Percentiles rank a stretch among this genome's conserved stretches.
Evolutionary conservation across 179 eudicot genomes (phyloP).

Genomic region (Amaranthus tricolor): DNA sequence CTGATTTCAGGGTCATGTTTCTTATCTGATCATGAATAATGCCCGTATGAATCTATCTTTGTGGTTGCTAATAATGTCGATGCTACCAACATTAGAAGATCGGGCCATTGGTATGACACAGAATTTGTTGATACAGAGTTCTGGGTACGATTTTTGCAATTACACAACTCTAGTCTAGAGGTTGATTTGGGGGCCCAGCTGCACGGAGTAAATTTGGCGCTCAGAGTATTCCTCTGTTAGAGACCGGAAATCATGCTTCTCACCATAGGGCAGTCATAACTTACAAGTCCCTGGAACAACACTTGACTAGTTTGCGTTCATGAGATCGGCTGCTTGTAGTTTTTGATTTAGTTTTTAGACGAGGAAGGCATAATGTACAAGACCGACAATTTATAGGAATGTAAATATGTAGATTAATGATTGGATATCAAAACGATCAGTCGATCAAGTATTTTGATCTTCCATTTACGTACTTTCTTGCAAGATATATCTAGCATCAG

Average conservation of each 20-base stretch:
- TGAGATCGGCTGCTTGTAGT: conserved; percentile 1
- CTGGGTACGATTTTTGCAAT: background rate
- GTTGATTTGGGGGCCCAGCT: background rate
- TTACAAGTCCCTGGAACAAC: background rate
- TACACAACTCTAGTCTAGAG: background rate
- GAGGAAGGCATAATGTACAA: conserved; percentile 13
- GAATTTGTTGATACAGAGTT: conserved; percentile 2
- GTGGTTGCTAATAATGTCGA: background rate
- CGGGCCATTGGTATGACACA: background rate
- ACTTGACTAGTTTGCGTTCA: background rate
- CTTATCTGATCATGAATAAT: background rate
- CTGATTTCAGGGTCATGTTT: background rate
- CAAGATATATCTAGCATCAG: too few relatives aligned
- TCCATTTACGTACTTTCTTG: too few relatives aligned
- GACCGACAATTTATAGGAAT: conserved; percentile 11
- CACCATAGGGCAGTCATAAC: background rate
- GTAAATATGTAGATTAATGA: conserved; percentile 4
- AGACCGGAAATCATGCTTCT: too few relatives aligned
- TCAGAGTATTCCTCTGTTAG: background rate
- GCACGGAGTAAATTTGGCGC: background rate
- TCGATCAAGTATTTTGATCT: too few relatives aligned
- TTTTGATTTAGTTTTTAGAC: conserved; percentile 11
- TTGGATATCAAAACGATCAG: background rate
- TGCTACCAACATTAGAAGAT: background rate
- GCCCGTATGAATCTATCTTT: background rate